Evolutionary conservation across 306 rosid species (phyloP), one percentile per base, ranked within the genome.

Genomic region (Acmispon strigosus): DNA sequence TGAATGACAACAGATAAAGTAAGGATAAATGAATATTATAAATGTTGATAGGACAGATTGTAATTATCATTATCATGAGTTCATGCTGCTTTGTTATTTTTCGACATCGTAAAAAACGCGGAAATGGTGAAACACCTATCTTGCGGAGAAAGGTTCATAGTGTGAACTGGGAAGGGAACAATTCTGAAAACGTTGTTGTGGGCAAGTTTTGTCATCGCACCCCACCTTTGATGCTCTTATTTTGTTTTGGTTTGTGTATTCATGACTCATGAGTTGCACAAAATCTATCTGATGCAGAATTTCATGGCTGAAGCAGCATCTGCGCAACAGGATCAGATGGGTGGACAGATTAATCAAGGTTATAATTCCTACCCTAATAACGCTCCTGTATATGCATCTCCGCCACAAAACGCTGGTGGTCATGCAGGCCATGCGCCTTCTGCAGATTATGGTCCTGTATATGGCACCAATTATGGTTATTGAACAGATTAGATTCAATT

Each of bases 221-320:
- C 39, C 18, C 47, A 10, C 20, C 12, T 37, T 32, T 39, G 54
- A 20, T 50, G 45, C 48, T 6, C 7, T 29, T n/a, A n/a, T n/a
- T 29, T 17, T 4, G 53, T 7, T 54, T 15, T 1, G 34, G 29
- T 63, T 15, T 27, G 44, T 34, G 14, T 57, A 9, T 27, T 58
- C 8, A 32, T 27, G 20, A n/a, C n/a, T n/a, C n/a, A n/a, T 67
- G 47, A 71, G 54, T 6, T 29, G 62, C 0, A 19, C 0, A 62
- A 44, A 32, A 69, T 50, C 37, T 61, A n/a, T 77, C 41, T 65
- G 79, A 62, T 63, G 61, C 86, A 82, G 89, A 85, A 85, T 69
- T 85, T 82, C 79, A 85, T 85, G 85, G 89, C 85, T 66, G 86
- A 82, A 76, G 89, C 89, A 54, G 89, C 89, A 22, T 79, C 70